phyloP scores from a whole-genome alignment of 139 green algal species.

The Nannochloris sp. region DNA sequence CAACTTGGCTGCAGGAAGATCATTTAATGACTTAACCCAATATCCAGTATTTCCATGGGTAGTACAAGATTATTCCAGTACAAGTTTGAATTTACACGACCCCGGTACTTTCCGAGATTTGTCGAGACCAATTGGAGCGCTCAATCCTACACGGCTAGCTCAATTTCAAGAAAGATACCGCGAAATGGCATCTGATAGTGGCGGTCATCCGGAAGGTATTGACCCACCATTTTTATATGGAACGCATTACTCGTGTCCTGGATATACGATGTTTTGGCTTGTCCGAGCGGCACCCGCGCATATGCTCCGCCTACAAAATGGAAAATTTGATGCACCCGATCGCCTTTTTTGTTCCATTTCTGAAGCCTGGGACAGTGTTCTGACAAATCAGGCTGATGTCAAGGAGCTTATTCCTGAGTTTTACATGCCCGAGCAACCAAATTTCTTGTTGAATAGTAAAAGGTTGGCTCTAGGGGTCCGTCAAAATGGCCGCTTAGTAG shows the following conservation, averaged over 20 bases:
- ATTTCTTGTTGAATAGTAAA: slow-evolving; percentile 74
- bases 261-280: slow-evolving; percentile 92
- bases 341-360: slow-evolving; percentile 74
- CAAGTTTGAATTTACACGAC: slow-evolving; percentile 57
- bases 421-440: slow-evolving; percentile 37
- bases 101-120: slow-evolving; percentile 72
- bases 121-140: slow-evolving; percentile 81
- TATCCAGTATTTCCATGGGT: slow-evolving; percentile 92
- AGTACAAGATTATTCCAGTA: slow-evolving; percentile 69
- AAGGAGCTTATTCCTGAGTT: slow-evolving; percentile 99
- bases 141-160: slow-evolving; percentile 69
- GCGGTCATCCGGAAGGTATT: background rate
- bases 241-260: slow-evolving; percentile 78
- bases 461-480: slow-evolving; percentile 63
- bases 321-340: slow-evolving; percentile 90
- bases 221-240: slow-evolving; percentile 88
- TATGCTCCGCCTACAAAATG: slow-evolving; percentile 87
- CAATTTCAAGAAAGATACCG: slow-evolving; percentile 47
- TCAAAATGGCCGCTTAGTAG: slow-evolving; percentile 67
- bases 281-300: slow-evolving; percentile 75
- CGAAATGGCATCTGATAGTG: slow-evolving; percentile 27
- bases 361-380: slow-evolving; percentile 74
- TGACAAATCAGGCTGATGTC: slow-evolving; percentile 72
- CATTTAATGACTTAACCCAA: slow-evolving; percentile 78
- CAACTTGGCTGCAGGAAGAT: slow-evolving; percentile 79